Evolutionary conservation across 352 stramenopile genomes (phyloP).

Genomic region (Phytophthora fragariaefolia): DNA sequence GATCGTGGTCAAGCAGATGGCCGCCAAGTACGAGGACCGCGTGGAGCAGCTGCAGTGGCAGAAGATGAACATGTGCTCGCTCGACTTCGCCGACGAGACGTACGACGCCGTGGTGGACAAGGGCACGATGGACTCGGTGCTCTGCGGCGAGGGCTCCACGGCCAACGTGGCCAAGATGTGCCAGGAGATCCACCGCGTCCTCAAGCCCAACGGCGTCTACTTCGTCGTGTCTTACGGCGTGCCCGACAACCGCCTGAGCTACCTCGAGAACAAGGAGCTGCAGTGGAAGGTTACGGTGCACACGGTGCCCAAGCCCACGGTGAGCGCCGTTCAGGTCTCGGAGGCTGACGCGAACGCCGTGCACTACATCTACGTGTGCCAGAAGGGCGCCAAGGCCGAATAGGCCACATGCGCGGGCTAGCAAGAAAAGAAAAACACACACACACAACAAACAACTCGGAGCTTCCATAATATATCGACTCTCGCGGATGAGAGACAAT

Average conservation of each 20-base stretch:
- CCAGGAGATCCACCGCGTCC: slow-evolving; percentile 93
- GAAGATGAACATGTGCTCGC: slow-evolving; percentile 94
- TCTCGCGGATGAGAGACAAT: no score
- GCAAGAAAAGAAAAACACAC: no score
- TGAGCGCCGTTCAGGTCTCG: slow-evolving; percentile 93
- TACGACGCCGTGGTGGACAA: slow-evolving; percentile 96
- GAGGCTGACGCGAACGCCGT: slow-evolving; percentile 94
- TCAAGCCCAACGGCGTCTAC: slow-evolving; percentile 96
- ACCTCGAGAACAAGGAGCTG: slow-evolving; percentile 96
- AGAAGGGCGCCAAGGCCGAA: slow-evolving; percentile 82
- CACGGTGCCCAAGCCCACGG: slow-evolving; percentile 96
- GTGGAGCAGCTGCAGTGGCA: slow-evolving; percentile 92
- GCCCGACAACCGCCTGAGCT: slow-evolving; percentile 95
- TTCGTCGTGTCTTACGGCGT: slow-evolving; percentile 96
- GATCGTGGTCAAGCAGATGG: slow-evolving; percentile 95
- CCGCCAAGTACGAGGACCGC: slow-evolving; percentile 93
- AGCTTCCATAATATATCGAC: slow-evolving; percentile 6
- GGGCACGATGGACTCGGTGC: slow-evolving; percentile 95
- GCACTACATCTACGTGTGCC: slow-evolving; percentile 97
- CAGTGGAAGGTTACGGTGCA: slow-evolving; percentile 95
- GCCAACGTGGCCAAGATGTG: slow-evolving; percentile 97
- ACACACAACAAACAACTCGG: no score
- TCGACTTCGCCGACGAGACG: slow-evolving; percentile 95
- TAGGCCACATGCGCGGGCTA: slow-evolving; percentile 12
- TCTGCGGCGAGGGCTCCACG: slow-evolving; percentile 95